Conservation (phyloP, 306 rosid genomes). For the Herpetospermum pedunculosum region DNA sequence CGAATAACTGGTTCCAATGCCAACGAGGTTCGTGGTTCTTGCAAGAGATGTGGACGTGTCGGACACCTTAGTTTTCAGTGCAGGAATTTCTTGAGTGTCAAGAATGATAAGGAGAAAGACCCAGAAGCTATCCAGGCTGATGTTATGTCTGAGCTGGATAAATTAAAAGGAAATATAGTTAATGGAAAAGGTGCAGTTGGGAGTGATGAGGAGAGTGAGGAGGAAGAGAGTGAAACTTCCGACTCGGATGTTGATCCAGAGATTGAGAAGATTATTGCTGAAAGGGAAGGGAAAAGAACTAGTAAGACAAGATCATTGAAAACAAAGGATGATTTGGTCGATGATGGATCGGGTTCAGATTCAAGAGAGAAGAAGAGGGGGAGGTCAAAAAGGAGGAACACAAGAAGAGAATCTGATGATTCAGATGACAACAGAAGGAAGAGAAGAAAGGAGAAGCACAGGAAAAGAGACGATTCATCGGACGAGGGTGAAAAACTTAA, state of each 20-base stretch:
- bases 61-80: slow-evolving; percentile 90
- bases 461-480: slow-evolving; percentile 34
- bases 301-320: slow-evolving; percentile 30
- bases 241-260: slow-evolving; percentile 71
- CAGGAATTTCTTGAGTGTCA: slow-evolving; percentile 68
- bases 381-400: slow-evolving; percentile 65
- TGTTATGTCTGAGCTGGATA: slow-evolving; percentile 43
- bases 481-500: slow-evolving; percentile 24
- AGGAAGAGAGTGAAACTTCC: slow-evolving; percentile 53
- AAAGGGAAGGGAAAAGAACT: slow-evolving; percentile 44
- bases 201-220: slow-evolving; percentile 56
- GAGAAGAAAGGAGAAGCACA: slow-evolving; percentile 52
- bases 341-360: slow-evolving; percentile 32
- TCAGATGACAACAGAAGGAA: slow-evolving; percentile 54
- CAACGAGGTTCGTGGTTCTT: slow-evolving; percentile 70
- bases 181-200: slow-evolving; percentile 26
- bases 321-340: slow-evolving; percentile 32
- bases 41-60: slow-evolving; percentile 93
- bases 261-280: slow-evolving; percentile 67
- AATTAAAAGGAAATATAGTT: slow-evolving; percentile 41
- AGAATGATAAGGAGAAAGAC: slow-evolving; percentile 68
- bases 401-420: slow-evolving; percentile 36
- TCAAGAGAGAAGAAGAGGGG: slow-evolving; percentile 63
- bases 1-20: slow-evolving; percentile 66
- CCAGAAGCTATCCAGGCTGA: slow-evolving; percentile 37